Conservation (phyloP, 1,139 yeast species). For the Scheffersomyces quercinus region DNA sequence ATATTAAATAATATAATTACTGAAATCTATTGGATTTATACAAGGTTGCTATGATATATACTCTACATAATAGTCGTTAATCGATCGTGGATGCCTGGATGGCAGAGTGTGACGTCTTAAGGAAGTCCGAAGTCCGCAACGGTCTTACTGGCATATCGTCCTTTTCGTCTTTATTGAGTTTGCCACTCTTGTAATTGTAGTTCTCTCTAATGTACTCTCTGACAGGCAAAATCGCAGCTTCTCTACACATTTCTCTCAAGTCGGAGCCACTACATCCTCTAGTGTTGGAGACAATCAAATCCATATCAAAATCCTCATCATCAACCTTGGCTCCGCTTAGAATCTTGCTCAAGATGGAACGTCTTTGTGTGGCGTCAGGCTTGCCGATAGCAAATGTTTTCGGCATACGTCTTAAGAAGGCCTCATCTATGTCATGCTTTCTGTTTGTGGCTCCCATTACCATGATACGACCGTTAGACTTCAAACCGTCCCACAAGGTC, state of each 20-base stretch:
- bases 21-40: not conserved
- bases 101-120: constrained; percentile 32
- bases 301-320: constrained; percentile 56
- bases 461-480: constrained; percentile 73
- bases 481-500: constrained; percentile 96
- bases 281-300: constrained; percentile 61
- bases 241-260: constrained; percentile 84
- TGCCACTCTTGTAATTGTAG: constrained; percentile 46
- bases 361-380: constrained; percentile 71
- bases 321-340: constrained; percentile 66
- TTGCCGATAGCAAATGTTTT: constrained; percentile 79
- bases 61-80: constrained; percentile 11
- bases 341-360: constrained; percentile 65
- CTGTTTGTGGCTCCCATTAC: constrained; percentile 96
- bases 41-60: not conserved
- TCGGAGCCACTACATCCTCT: constrained; percentile 89
- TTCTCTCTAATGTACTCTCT: constrained; percentile 71
- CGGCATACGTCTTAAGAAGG: constrained; percentile 91
- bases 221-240: constrained; percentile 89
- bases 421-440: constrained; percentile 87
- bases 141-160: constrained; percentile 42
- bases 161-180: constrained; percentile 28
- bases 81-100: constrained; percentile 37
- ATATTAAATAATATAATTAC: no score
- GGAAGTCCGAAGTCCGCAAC: constrained; percentile 47